Evolutionary conservation across 768 basidiomycete species (phyloP), one percentile per base, ranked within the genome.

Genomic region (Pleurotus salmoneostramineus): DNA sequence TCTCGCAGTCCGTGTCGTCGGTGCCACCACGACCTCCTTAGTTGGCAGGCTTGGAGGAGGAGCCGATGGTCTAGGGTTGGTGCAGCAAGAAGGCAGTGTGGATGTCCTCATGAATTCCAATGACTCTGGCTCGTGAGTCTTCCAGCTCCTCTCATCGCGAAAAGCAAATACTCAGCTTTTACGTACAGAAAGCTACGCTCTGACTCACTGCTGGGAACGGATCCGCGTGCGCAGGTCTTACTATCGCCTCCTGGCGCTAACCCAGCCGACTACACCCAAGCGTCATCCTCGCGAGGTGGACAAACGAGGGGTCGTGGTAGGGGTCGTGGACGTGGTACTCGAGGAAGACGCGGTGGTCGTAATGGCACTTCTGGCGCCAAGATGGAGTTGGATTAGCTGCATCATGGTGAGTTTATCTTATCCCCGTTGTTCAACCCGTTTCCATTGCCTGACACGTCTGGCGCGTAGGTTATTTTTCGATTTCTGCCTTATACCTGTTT

Each of bases 131-230:
- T 87, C 88, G 88, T 90, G 66, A 72, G 84, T 80, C 11, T 34
- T 54, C 17, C 47, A 45, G 34, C 37, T n/a, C 37, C 40, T 12
- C 6, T 12, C 31, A 6, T 40, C n/a, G 8, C 37, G 37, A n/a
- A 40, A n/a, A 40, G 37, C 21, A 27, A 27, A n/a, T n/a, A n/a
- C 37, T 40, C 37, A 40, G 21, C 21, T 27, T 40, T 14, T n/a
- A 4, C 15, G 2, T n/a, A 57, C 58, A 93, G 92, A 60, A 94
- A 93, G 82, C 78, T 95, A 78, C 89, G 92, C 55, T 93, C 92
- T 2, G 92, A 95, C 67, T 83, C 83, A 1, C 78, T 93, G 50
- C 69, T 91, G 34, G 75, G 76, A 33, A 72, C 73, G 17, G 81
- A 81, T 59, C 81, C 87, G n/a, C 83, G 89, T 31, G 88, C 89